Evolutionary conservation across 2,329 filamentous ascomycete species (phyloP), one percentile per base, ranked within the genome.

Genomic region (Penicillium sp.): DNA sequence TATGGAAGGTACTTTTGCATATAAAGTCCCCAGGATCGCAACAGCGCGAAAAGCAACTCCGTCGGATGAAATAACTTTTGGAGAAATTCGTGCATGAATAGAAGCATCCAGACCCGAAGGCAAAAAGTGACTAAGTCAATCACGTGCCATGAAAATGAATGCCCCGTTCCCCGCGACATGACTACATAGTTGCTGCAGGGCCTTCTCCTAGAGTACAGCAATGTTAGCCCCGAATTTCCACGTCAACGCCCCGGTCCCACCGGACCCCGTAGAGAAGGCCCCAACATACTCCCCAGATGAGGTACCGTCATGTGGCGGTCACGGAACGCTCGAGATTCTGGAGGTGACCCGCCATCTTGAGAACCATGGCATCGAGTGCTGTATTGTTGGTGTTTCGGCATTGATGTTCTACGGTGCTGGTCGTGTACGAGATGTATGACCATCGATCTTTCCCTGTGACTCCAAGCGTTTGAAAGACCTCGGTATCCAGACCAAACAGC

Each of bases 361-460:
- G 57, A 57, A 59, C 35, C 57, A 67, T 63, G 65, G 64, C 55
- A 68, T 70, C 47, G 64, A 65, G 55, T 68, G 65, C 54, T 70
- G 67, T 60, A 57, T 68, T 27, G 67, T 68, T 50, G 67, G 66
- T 31, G 63, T 68, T 55, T 64, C 67, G 16, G 67, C 67, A 24
- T 59, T 69, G 45, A 65, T 67, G 39, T 68, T 66, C 54, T 70
- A 70, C 48, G 65, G 67, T 22, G 66, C 65, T 48, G 63, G 62
- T 27, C 64, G 67, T 46, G 57, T 65, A 47, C 66, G 66, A 62
- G 58, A 65, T 62, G 66, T 68, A 63, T 50, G 62, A 9, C 19
- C 49, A 43, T 50, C n/a, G 8, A 39, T n/a, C 51, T 52, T 24
- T 44, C 21, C 33, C 22, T 19, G 6, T 10, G 16, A 39, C 16